These are phyloP conservation scores for Mycena sanguinolenta DNA, from an alignment of 768 basidiomycete genomes.

Conservation along the genomic window DNA sequence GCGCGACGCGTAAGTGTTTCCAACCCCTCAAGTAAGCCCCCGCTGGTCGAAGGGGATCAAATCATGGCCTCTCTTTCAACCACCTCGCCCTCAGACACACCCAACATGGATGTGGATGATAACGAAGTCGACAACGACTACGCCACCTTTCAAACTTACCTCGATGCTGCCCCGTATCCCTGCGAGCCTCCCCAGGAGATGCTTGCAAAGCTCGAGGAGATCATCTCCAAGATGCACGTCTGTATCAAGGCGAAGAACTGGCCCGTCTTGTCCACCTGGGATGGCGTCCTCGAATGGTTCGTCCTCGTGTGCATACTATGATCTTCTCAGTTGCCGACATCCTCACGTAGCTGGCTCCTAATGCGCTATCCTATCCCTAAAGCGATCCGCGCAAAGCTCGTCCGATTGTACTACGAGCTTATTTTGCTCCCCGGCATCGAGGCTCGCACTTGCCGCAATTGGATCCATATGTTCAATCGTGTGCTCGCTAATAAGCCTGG, in stretches of 20 bases:
- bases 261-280: slow-evolving; percentile 81
- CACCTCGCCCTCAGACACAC: slow-evolving; percentile 22
- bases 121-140: slow-evolving; percentile 66
- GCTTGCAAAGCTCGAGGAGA: slow-evolving; percentile 75
- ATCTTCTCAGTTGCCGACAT: slow-evolving; percentile 9
- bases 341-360: slow-evolving; percentile 73
- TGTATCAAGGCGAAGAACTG: slow-evolving; percentile 85
- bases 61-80: slow-evolving; percentile 28
- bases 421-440: slow-evolving; percentile 83
- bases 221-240: slow-evolving; percentile 76
- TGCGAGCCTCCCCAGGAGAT: slow-evolving; percentile 81
- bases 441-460: slow-evolving; percentile 75
- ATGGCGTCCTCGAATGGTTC: slow-evolving; percentile 84
- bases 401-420: slow-evolving; percentile 84
- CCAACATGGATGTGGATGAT: slow-evolving; percentile 53
- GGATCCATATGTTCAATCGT: slow-evolving; percentile 84
- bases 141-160: slow-evolving; percentile 73
- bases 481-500: slow-evolving; percentile 78
- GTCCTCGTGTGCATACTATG: slow-evolving; percentile 31
- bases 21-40: slow-evolving; percentile 20
- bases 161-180: slow-evolving; percentile 78
- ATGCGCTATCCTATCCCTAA: slow-evolving; percentile 85
- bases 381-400: slow-evolving; percentile 78
- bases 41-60: not conserved
- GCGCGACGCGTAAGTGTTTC: slow-evolving; percentile 22